Evolutionary conservation across 164 flowering plant genomes (phyloP).

Genomic region (Kingdonia uniflora): DNA sequence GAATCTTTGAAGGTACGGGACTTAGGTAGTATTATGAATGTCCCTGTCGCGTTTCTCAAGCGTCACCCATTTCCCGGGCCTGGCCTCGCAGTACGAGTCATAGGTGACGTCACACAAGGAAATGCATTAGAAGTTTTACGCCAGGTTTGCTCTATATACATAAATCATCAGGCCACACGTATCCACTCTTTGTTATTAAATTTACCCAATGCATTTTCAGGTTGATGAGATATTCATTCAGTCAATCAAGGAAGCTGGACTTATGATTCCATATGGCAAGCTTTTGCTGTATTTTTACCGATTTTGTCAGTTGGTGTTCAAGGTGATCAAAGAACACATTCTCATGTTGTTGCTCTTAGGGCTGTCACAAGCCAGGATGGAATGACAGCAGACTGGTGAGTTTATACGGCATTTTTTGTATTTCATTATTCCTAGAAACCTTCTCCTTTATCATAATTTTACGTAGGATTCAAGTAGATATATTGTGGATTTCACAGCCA

Average conservation of each 20-base stretch:
- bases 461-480: no score
- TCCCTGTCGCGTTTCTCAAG: slow-evolving; percentile 74
- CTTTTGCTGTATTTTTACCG: slow-evolving; percentile 90
- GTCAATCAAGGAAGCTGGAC: slow-evolving; percentile 86
- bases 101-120: slow-evolving; percentile 88
- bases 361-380: slow-evolving; percentile 99
- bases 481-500: no score
- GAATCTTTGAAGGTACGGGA: slow-evolving; percentile 57
- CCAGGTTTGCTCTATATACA: slow-evolving; percentile 38
- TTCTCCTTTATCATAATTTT: no score
- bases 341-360: slow-evolving; percentile 86
- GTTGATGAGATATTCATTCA: slow-evolving; percentile 96
- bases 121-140: slow-evolving; percentile 79
- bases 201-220: slow-evolving; percentile 23
- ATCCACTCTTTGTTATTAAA: not conserved
- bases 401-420: not conserved
- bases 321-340: slow-evolving; percentile 94
- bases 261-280: slow-evolving; percentile 98
- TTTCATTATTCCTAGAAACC: no score
- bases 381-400: slow-evolving; percentile 98
- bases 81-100: slow-evolving; percentile 92
- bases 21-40: slow-evolving; percentile 71
- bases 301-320: slow-evolving; percentile 87
- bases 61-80: slow-evolving; percentile 99
- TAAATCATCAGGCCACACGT: no score